Evolutionary conservation across 805 yeast genomes (phyloP).

Genomic region (Schwanniomyces occidentalis): DNA sequence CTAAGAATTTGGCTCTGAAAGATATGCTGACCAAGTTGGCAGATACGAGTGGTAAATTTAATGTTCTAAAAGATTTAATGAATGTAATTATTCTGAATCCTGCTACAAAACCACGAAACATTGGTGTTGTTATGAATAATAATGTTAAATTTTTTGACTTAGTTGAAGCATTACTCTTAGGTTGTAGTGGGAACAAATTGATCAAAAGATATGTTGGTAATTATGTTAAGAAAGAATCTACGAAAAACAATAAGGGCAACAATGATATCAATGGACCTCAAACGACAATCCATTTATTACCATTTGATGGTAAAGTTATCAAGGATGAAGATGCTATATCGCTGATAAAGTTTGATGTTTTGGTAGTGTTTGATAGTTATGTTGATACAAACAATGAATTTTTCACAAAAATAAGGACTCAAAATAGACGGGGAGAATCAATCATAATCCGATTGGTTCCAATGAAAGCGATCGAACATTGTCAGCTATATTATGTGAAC

Average conservation of each 20-base stretch:
- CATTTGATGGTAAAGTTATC: conserved; percentile 29
- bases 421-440: conserved; percentile 35
- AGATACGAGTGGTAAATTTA: conserved; percentile 83
- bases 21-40: conserved; percentile 71
- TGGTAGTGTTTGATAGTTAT: conserved; percentile 64
- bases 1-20: conserved; percentile 69
- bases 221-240: conserved; percentile 49
- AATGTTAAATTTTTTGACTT: conserved; percentile 67
- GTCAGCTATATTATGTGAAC: conserved; percentile 49
- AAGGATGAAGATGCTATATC: conserved; percentile 24
- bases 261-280: conserved; percentile 3
- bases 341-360: conserved; percentile 49
- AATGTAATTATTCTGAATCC: conserved; percentile 47
- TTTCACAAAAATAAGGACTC: conserved; percentile 25
- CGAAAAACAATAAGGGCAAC: conserved; percentile 12
- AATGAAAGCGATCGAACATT: conserved; percentile 81
- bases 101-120: conserved; percentile 39
- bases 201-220: conserved; percentile 64
- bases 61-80: conserved; percentile 63
- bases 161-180: conserved; percentile 67
- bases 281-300: conserved; percentile 44
- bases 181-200: conserved; percentile 47
- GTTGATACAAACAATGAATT: conserved; percentile 44
- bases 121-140: conserved; percentile 71
- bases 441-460: conserved; percentile 73